These are phyloP conservation scores for Amphirosellinia nigrospora DNA, from an alignment of 495 filamentous ascomycete genomes.

Conservation along the genomic window DNA sequence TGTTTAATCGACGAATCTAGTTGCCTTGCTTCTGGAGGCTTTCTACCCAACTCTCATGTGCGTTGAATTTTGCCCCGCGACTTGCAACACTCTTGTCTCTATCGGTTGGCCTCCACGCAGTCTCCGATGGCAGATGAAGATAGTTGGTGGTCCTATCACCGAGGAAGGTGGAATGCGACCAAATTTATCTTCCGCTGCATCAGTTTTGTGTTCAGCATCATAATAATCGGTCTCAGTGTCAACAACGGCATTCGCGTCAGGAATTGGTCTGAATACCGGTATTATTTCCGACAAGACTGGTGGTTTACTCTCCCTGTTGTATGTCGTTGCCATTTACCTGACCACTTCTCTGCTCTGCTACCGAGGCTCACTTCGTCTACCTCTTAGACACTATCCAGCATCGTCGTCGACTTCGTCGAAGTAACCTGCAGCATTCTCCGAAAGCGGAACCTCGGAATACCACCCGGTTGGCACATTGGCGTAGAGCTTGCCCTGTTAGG, in stretches of 20 bases:
- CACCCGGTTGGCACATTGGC: conserved; percentile 21
- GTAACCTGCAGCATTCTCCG: background rate
- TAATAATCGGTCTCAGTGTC: conserved; percentile 4
- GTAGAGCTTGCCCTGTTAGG: conserved; percentile 9
- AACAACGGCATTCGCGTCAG: background rate
- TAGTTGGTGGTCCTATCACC: conserved; percentile 17
- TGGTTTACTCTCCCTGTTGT: conserved; percentile 10
- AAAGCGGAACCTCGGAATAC: conserved; percentile 18
- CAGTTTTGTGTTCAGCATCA: conserved; percentile 1
- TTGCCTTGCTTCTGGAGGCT: background rate
- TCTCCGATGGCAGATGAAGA: conserved; percentile 10
- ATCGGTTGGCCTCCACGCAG: background rate
- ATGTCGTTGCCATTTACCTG: background rate
- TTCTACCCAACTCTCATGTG: background rate
- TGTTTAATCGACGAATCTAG: background rate
- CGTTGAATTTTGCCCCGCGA: background rate
- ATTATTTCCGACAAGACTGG: background rate
- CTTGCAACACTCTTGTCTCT: background rate
- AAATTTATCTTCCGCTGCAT: conserved; percentile 1
- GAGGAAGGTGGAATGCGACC: conserved; percentile 12
- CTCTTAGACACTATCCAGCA: conserved; percentile 4
- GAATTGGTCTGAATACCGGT: background rate
- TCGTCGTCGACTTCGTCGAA: conserved; percentile 1
- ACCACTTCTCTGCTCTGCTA: background rate
- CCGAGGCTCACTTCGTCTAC: background rate